These are phyloP conservation scores for Hippophae gyantsensis DNA, from an alignment of 306 rosid genomes.

Conservation along the genomic window DNA sequence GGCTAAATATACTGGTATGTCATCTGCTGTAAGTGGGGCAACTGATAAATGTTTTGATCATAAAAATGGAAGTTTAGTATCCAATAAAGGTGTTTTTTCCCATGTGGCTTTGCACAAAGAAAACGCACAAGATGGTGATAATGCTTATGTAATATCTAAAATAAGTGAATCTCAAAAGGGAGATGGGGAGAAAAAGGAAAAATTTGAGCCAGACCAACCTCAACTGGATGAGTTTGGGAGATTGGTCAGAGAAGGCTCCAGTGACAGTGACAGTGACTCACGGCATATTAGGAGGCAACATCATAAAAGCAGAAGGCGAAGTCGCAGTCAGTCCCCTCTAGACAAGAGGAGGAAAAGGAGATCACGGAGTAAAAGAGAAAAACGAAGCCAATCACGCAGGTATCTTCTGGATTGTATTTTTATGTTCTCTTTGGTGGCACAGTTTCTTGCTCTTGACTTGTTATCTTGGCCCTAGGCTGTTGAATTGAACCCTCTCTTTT, in stretches of 20 bases:
- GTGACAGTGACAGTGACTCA: conserved; percentile 67
- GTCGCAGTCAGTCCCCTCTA: conserved; percentile 59
- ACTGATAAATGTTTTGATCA: conserved; percentile 24
- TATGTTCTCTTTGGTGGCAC: conserved; percentile 11
- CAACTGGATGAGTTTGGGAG: conserved; percentile 90
- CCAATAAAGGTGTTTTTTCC: conserved; percentile 20
- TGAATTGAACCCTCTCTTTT: neutral
- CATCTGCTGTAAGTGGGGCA: conserved; percentile 19
- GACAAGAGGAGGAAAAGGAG: conserved; percentile 56
- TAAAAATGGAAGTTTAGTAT: conserved; percentile 30
- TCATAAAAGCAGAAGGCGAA: conserved; percentile 56
- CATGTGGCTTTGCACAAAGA: conserved; percentile 1
- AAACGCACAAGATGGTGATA: conserved; percentile 25
- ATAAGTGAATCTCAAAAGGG: conserved; percentile 26
- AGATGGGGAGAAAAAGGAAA: conserved; percentile 30
- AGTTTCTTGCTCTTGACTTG: conserved; percentile 11
- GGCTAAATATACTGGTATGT: conserved; percentile 16
- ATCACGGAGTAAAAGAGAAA: conserved; percentile 64
- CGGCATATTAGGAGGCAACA: conserved; percentile 26
- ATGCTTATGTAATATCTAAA: conserved; percentile 25
- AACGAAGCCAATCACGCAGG: conserved; percentile 82
- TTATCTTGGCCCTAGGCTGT: conserved; percentile 13
- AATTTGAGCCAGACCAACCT: conserved; percentile 29
- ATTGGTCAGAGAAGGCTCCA: conserved; percentile 49
- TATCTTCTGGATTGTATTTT: conserved; percentile 24